Conservation (phyloP, 225 moss, liverwort and hornwort species). For the Physcomitrellopsis africana region DNA sequence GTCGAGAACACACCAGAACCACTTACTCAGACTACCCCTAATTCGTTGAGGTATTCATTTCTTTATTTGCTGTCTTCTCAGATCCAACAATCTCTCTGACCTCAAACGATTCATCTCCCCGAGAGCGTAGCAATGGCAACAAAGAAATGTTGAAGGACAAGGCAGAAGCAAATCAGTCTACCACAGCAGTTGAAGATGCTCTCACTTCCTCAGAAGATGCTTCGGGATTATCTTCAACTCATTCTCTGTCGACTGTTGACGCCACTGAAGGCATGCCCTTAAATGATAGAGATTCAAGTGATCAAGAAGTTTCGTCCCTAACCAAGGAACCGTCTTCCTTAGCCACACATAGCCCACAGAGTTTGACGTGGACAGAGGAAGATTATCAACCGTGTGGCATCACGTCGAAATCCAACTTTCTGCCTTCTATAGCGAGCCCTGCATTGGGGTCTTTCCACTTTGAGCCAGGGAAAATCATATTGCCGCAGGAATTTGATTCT, state of each 20-base stretch:
- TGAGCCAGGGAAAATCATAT: background rate
- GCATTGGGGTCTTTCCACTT: constrained; percentile 19
- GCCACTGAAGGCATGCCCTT: too few relatives aligned
- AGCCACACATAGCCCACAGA: background rate
- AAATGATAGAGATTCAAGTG: too few relatives aligned
- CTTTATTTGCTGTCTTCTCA: constrained; percentile 23
- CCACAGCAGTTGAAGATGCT: constrained; percentile 14
- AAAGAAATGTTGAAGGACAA: background rate
- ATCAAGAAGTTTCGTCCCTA: too few relatives aligned
- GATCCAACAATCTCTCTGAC: constrained; percentile 33
- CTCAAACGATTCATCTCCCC: constrained; percentile 19
- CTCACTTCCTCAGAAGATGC: background rate
- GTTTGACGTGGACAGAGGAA: too few relatives aligned
- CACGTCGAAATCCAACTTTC: too few relatives aligned
- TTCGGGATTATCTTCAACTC: constrained; percentile 7
- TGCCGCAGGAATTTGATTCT: constrained; percentile 5
- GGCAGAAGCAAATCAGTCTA: background rate
- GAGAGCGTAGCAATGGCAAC: background rate
- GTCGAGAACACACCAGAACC: background rate
- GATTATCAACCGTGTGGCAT: too few relatives aligned
- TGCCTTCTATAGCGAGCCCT: too few relatives aligned
- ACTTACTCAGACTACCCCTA: background rate
- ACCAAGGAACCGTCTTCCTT: background rate
- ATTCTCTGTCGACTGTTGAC: background rate
- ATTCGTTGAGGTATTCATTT: background rate